phyloP scores from a whole-genome alignment of 2,329 filamentous ascomycete genomes.

The Alternaria triticina region DNA sequence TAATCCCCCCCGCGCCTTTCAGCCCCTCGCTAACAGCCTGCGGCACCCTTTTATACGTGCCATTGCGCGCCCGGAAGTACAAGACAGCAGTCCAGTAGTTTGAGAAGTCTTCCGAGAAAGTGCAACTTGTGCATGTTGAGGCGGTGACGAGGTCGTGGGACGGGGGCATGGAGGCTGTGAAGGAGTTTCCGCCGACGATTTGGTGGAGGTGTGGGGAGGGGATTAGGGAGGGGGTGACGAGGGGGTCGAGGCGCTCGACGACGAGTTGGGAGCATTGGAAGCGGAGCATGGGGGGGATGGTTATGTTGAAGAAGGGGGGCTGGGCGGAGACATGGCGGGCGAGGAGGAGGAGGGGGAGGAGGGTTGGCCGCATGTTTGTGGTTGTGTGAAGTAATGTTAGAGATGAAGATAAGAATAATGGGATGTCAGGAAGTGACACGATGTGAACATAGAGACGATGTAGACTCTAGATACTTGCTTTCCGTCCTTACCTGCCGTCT shows the following conservation, averaged over 20 bases:
- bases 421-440: background rate
- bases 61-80: constrained; percentile 36
- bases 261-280: constrained; percentile 38
- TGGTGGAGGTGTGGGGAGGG: constrained; percentile 35
- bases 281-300: constrained; percentile 17
- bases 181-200: constrained; percentile 30
- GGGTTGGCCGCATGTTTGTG: background rate
- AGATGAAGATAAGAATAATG: background rate
- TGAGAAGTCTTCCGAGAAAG: constrained; percentile 36
- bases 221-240: constrained; percentile 26
- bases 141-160: constrained; percentile 27
- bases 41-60: constrained; percentile 37
- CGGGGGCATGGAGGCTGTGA: constrained; percentile 45
- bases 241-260: constrained; percentile 31
- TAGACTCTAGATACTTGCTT: background rate
- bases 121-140: constrained; percentile 48
- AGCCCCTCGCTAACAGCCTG: constrained; percentile 26
- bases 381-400: background rate
- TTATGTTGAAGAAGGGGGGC: background rate
- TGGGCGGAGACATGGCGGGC: background rate
- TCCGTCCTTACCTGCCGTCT: no score
- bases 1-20: constrained; percentile 31
- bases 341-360: background rate
- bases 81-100: constrained; percentile 42
- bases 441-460: background rate